A percentile compares a stretch with the other conserved stretches of the same genome.
Conservation (phyloP, 495 filamentous ascomycete species). For the Elaphomyces granulatus region DNA sequence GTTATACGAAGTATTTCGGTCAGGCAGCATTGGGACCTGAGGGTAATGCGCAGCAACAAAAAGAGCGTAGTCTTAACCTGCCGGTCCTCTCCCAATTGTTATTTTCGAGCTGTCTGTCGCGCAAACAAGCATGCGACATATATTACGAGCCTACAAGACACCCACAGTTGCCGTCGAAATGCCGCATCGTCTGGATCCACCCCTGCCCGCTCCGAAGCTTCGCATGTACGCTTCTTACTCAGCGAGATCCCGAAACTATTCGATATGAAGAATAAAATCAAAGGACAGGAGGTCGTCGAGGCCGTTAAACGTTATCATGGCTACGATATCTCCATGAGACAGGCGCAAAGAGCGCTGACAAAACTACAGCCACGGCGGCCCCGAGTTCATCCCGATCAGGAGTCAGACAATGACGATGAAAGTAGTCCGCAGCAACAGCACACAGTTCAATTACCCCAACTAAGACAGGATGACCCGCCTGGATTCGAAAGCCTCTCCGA, state of each 20-base stretch:
- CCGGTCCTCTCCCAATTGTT: slow-evolving; percentile 29
- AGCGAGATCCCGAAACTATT: slow-evolving; percentile 34
- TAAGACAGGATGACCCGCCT: slow-evolving; percentile 9
- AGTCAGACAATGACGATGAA: not conserved
- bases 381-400: not conserved
- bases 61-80: slow-evolving; percentile 35
- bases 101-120: slow-evolving; percentile 33
- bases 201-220: slow-evolving; percentile 32
- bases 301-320: slow-evolving; percentile 34
- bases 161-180: slow-evolving; percentile 27
- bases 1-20: slow-evolving; percentile 32
- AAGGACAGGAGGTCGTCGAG: slow-evolving; percentile 28
- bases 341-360: slow-evolving; percentile 32
- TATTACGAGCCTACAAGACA: slow-evolving; percentile 33
- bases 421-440: not conserved
- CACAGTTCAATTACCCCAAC: not conserved
- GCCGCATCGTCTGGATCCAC: slow-evolving; percentile 21
- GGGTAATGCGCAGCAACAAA: slow-evolving; percentile 33
- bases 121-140: slow-evolving; percentile 35
- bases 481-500: slow-evolving; percentile 19
- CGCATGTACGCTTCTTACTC: slow-evolving; percentile 32
- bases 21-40: slow-evolving; percentile 34
- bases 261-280: slow-evolving; percentile 28
- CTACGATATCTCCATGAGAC: slow-evolving; percentile 33
- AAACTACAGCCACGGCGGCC: slow-evolving; percentile 23